These are phyloP conservation scores for Globisporangium barbulae DNA, from an alignment of 352 stramenopile species.

Conservation along the genomic window DNA sequence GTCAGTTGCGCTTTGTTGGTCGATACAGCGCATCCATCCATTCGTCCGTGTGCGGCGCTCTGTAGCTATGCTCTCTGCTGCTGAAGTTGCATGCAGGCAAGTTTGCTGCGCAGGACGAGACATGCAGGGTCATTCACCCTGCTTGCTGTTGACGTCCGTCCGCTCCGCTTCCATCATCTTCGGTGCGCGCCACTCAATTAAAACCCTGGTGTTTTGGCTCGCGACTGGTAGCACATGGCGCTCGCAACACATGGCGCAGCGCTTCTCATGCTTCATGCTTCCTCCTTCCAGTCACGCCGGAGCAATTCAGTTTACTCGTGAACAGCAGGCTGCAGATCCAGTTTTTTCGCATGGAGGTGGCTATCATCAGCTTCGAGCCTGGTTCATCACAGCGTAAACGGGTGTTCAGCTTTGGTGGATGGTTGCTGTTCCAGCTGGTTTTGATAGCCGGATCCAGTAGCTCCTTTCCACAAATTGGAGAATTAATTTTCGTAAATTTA, in stretches of 20 bases:
- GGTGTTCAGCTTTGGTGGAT: conserved; percentile 2
- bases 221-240: too few species aligned
- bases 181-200: neutral
- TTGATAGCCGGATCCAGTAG: neutral
- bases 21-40: neutral
- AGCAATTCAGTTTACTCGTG: neutral
- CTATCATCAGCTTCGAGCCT: neutral
- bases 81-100: neutral
- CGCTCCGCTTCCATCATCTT: neutral
- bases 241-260: neutral
- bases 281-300: neutral
- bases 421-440: neutral
- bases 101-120: neutral
- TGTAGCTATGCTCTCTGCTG: neutral
- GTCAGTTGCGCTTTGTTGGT: neutral
- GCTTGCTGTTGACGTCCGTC: neutral
- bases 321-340: neutral
- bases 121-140: neutral
- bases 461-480: neutral
- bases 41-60: neutral
- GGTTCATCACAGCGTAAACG: neutral
- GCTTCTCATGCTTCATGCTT: neutral
- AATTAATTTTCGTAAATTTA: neutral
- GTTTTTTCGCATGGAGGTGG: neutral
- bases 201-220: neutral